phyloP scores from a whole-genome alignment of 1,139 yeast genomes.

The Magnusiomyces paraingens region DNA sequence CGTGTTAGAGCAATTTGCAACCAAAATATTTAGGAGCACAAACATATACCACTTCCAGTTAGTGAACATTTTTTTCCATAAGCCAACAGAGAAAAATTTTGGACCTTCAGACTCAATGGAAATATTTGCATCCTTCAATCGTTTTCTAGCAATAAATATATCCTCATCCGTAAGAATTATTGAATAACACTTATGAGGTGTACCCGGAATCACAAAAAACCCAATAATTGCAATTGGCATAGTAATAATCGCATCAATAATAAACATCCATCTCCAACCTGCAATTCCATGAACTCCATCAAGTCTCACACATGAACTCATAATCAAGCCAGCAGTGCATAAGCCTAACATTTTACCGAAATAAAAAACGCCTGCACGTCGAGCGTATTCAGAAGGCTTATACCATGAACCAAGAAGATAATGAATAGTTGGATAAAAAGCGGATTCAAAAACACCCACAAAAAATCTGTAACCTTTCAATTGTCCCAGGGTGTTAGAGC shows the following conservation, averaged over 20 bases:
- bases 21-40: constrained; percentile 44
- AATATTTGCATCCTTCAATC: constrained; percentile 23
- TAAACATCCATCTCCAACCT: constrained; percentile 71
- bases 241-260: constrained; percentile 58
- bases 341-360: constrained; percentile 55
- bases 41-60: constrained; percentile 46
- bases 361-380: constrained; percentile 56
- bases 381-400: constrained; percentile 49
- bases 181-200: constrained; percentile 48
- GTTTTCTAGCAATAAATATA: constrained; percentile 50
- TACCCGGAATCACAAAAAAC: constrained; percentile 58
- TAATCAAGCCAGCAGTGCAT: constrained; percentile 55
- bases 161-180: constrained; percentile 57
- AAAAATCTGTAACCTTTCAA: constrained; percentile 52
- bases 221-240: constrained; percentile 57
- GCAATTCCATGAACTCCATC: constrained; percentile 44
- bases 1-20: constrained; percentile 54
- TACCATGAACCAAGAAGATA: constrained; percentile 58
- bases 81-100: constrained; percentile 21
- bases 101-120: constrained; percentile 1
- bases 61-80: constrained; percentile 42
- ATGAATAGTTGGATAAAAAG: constrained; percentile 54
- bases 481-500: constrained; percentile 42
- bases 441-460: constrained; percentile 57
- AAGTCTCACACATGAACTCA: constrained; percentile 50